Conservation (phyloP, 2,329 filamentous ascomycete genomes). For the Fusarium ramigenum region DNA sequence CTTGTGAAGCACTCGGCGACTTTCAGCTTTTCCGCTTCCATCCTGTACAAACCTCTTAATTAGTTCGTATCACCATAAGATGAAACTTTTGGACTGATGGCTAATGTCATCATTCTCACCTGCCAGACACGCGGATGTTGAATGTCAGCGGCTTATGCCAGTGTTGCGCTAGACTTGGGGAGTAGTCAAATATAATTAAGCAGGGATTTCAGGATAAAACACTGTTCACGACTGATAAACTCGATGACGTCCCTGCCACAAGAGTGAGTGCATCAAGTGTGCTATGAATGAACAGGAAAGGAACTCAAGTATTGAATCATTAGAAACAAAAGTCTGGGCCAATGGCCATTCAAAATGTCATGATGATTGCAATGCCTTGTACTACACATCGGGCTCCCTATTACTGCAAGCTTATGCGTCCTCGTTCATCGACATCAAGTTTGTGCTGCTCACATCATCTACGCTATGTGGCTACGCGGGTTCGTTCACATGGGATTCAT, state of each 20-base stretch:
- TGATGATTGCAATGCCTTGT: neutral
- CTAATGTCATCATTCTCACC: neutral
- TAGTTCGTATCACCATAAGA: neutral
- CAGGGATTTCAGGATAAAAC: neutral
- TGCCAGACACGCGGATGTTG: neutral
- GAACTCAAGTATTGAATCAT: neutral
- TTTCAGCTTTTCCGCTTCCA: neutral
- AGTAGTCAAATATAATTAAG: neutral
- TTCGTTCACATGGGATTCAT: conserved; percentile 14
- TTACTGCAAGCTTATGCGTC: neutral
- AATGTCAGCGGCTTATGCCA: neutral
- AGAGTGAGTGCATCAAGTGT: neutral
- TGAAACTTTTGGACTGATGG: no score
- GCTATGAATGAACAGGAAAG: neutral
- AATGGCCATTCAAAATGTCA: neutral
- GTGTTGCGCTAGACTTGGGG: neutral
- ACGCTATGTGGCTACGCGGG: neutral
- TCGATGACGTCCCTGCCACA: neutral
- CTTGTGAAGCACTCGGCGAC: neutral
- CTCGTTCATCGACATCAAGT: neutral
- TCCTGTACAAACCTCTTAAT: neutral
- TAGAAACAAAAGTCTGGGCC: neutral
- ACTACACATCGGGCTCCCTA: neutral
- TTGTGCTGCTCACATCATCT: neutral
- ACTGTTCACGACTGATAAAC: neutral